Evolutionary conservation across 345 rosid genomes (phyloP).

Genomic region (Citrus australasica): DNA sequence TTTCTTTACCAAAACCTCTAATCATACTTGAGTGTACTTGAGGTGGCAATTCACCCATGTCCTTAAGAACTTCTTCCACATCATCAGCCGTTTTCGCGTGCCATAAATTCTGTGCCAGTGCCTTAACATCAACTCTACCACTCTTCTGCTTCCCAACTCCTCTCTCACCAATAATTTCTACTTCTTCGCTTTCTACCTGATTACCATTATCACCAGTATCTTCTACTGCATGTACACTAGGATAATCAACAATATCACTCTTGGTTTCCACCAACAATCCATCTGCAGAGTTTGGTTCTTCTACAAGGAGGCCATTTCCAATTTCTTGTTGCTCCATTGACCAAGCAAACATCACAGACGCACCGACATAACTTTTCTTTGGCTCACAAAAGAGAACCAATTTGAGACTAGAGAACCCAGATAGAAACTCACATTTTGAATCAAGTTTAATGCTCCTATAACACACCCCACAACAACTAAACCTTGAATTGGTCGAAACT

Average conservation of each 20-base stretch:
- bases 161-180: conserved; percentile 4
- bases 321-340: conserved; percentile 53
- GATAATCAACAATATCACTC: conserved; percentile 17
- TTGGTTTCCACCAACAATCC: conserved; percentile 16
- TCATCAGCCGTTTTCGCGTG: conserved; percentile 67
- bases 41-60: conserved; percentile 56
- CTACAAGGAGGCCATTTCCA: conserved; percentile 33
- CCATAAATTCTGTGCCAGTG: conserved; percentile 49
- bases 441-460: conserved; percentile 22
- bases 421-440: conserved; percentile 25
- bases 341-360: conserved; percentile 47
- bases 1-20: conserved; percentile 67
- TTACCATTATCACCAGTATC: conserved; percentile 19
- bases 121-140: conserved; percentile 53
- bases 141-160: conserved; percentile 21
- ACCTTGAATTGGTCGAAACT: conserved; percentile 29
- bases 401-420: conserved; percentile 21
- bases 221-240: conserved; percentile 20
- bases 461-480: conserved; percentile 16
- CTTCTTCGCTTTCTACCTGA: conserved; percentile 10
- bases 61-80: conserved; percentile 70
- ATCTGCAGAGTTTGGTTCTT: conserved; percentile 25
- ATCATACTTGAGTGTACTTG: conserved; percentile 68
- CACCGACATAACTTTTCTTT: conserved; percentile 25
- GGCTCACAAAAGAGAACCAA: conserved; percentile 29